Percentiles rank a stretch among this genome's conserved stretches.
phyloP scores from a whole-genome alignment of 495 filamentous ascomycete species.

The Trichoderma virens region DNA sequence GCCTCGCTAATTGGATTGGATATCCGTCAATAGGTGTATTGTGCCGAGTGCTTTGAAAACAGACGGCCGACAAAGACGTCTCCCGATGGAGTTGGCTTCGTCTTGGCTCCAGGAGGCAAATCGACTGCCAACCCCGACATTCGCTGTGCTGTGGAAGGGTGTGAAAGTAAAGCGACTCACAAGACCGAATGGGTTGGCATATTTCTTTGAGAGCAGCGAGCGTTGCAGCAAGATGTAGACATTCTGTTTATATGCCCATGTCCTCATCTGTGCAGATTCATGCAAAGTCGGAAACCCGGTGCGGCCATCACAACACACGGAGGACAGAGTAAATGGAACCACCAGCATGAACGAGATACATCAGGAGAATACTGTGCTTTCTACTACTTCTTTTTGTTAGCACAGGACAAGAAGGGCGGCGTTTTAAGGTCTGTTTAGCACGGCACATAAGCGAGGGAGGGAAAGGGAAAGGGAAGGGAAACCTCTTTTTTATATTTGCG shows the following conservation, averaged over 20 bases:
- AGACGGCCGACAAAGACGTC: slow-evolving; percentile 20
- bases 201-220: slow-evolving; percentile 21
- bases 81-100: slow-evolving; percentile 3
- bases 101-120: slow-evolving; percentile 9
- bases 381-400: too few species aligned
- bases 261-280: too few species aligned
- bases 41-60: slow-evolving; percentile 36
- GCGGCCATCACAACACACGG: too few species aligned
- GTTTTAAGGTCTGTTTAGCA: too few species aligned
- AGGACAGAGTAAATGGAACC: too few species aligned
- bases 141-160: slow-evolving; percentile 37
- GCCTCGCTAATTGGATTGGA: not conserved
- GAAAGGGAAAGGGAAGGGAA: too few species aligned
- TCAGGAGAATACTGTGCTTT: too few species aligned
- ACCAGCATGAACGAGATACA: too few species aligned
- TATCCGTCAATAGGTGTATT: slow-evolving; percentile 33
- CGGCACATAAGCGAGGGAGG: too few species aligned
- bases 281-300: too few species aligned
- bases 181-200: slow-evolving; percentile 41
- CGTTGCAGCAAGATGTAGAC: not conserved
- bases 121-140: slow-evolving; percentile 24
- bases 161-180: slow-evolving; percentile 27
- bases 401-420: too few species aligned
- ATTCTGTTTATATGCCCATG: not conserved
- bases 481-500: too few species aligned